phyloP scores from a whole-genome alignment of 495 filamentous ascomycete species.

The Penicillium canescens region DNA sequence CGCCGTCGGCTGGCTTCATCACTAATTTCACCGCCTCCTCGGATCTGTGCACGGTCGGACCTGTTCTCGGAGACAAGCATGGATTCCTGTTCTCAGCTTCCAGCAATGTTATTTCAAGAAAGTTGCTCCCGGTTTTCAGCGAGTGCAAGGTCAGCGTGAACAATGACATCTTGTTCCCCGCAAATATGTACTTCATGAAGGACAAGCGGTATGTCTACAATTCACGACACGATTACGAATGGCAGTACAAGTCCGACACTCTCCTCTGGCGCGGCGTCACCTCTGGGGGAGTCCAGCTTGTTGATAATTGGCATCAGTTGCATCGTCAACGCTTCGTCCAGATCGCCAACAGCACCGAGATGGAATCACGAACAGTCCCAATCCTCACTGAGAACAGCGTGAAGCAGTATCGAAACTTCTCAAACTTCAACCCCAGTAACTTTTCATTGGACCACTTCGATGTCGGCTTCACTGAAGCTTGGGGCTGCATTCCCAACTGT shows the following conservation, averaged over 20 bases:
- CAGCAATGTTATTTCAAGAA: constrained; percentile 37
- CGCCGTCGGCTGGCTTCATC: constrained; percentile 54
- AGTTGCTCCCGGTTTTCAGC: constrained; percentile 70
- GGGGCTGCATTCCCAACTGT: constrained; percentile 43
- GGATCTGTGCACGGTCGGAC: constrained; percentile 62
- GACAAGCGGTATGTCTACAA: constrained; percentile 66
- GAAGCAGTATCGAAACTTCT: constrained; percentile 16
- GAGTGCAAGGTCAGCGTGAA: constrained; percentile 76
- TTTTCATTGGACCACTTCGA: constrained; percentile 40
- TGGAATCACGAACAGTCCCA: constrained; percentile 31
- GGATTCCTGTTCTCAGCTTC: constrained; percentile 71
- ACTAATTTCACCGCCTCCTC: constrained; percentile 65
- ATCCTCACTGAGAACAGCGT: constrained; percentile 26
- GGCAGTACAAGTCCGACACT: constrained; percentile 38
- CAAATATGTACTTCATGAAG: constrained; percentile 73
- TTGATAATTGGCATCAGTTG: constrained; percentile 33
- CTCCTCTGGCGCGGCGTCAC: constrained; percentile 54
- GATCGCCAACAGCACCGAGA: constrained; percentile 59
- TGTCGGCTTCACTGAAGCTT: constrained; percentile 41
- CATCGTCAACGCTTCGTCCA: constrained; percentile 53
- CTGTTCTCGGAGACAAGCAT: constrained; percentile 56
- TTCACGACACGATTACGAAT: constrained; percentile 33
- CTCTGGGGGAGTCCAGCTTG: constrained; percentile 42
- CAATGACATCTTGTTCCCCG: constrained; percentile 77
- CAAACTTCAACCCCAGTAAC: constrained; percentile 26